These are phyloP conservation scores for Daldinia eschscholtzii DNA, from an alignment of 2,329 filamentous ascomycete species.

Conservation along the genomic window DNA sequence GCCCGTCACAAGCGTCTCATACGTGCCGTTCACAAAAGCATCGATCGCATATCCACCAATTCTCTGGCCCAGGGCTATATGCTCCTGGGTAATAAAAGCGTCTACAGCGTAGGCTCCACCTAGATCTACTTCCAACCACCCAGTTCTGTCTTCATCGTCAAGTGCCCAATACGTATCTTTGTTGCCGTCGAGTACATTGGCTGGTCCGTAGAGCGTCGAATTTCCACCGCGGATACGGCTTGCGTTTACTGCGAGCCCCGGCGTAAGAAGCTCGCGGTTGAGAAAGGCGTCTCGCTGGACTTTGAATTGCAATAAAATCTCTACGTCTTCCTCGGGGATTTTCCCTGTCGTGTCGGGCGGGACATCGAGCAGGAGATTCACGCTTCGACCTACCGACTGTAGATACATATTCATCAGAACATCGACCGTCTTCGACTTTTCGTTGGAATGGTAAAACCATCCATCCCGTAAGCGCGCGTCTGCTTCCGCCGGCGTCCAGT, in stretches of 20 bases:
- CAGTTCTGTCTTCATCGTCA: conserved; percentile 43
- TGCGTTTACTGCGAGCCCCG: conserved; percentile 35
- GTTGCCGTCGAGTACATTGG: conserved; percentile 44
- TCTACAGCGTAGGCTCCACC: conserved; percentile 38
- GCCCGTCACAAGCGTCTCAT: conserved; percentile 41
- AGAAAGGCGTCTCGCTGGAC: conserved; percentile 44
- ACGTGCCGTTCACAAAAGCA: conserved; percentile 36
- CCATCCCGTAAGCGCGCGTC: conserved; percentile 48
- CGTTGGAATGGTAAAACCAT: conserved; percentile 50
- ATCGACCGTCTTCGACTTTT: conserved; percentile 46
- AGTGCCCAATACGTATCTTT: conserved; percentile 47
- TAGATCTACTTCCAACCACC: conserved; percentile 48
- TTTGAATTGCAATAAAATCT: conserved; percentile 43
- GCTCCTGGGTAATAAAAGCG: conserved; percentile 48
- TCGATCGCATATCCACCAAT: conserved; percentile 50
- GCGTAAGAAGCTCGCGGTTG: conserved; percentile 36
- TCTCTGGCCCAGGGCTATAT: conserved; percentile 50
- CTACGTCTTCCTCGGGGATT: conserved; percentile 40
- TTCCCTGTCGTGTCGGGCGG: conserved; percentile 47
- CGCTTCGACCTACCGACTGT: conserved; percentile 47
- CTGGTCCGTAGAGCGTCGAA: conserved; percentile 39
- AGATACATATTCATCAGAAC: conserved; percentile 49
- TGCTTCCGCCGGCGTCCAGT: conserved; percentile 51
- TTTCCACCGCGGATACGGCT: conserved; percentile 44
- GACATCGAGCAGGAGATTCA: conserved; percentile 48